These are phyloP conservation scores for Lunasporangiospora selenospora DNA, from an alignment of 192 early-diverging fungal genomes.

Conservation along the genomic window DNA sequence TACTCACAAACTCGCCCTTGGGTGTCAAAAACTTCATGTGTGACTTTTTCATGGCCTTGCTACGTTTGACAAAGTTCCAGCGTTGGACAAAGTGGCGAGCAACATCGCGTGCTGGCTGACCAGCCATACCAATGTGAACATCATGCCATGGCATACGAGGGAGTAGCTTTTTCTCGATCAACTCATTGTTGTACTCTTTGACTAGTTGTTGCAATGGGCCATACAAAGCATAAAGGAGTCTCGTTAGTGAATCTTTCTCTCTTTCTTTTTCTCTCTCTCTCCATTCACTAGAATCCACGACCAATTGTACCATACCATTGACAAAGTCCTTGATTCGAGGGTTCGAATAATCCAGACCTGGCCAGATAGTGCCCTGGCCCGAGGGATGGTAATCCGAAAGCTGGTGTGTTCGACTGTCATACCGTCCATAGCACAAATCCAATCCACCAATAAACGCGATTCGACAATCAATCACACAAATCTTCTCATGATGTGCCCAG, in stretches of 20 bases:
- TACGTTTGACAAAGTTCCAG: conserved; percentile 89
- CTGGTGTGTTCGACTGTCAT: conserved; percentile 80
- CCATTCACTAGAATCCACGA: neutral
- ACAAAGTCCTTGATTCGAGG: conserved; percentile 83
- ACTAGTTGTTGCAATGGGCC: conserved; percentile 34
- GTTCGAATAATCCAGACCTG: conserved; percentile 90
- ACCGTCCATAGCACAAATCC: conserved; percentile 86
- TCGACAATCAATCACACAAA: conserved; percentile 70
- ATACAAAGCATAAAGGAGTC: too few species aligned
- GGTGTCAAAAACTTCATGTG: conserved; percentile 74
- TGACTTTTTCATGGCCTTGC: conserved; percentile 65
- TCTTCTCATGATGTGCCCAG: conserved; percentile 89
- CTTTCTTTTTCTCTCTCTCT: neutral
- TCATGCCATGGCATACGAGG: conserved; percentile 95
- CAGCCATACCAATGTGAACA: conserved; percentile 77
- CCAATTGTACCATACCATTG: conserved; percentile 50
- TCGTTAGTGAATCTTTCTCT: neutral
- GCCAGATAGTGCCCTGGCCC: conserved; percentile 57
- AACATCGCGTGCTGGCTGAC: conserved; percentile 82
- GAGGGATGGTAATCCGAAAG: conserved; percentile 72
- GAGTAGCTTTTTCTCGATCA: conserved; percentile 53
- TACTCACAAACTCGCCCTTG: conserved; percentile 75
- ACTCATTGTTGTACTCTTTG: conserved; percentile 52
- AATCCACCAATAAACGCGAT: conserved; percentile 83
- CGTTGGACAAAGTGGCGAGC: conserved; percentile 90